phyloP scores from a whole-genome alignment of 257 asterid genomes.

The Scutellaria baicalensis region DNA sequence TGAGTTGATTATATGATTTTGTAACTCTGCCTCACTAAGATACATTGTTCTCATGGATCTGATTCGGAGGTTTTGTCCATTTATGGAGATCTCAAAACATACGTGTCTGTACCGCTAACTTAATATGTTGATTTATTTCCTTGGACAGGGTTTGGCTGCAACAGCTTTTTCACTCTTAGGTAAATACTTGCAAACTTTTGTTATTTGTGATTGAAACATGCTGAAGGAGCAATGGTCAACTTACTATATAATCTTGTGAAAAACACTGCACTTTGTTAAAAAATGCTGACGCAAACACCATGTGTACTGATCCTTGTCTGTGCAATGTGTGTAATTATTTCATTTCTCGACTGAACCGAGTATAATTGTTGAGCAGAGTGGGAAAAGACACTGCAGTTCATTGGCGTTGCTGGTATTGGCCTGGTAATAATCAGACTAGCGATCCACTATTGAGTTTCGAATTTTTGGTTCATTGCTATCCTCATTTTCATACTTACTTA shows the following conservation, averaged over 20 bases:
- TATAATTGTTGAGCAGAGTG: constrained; percentile 52
- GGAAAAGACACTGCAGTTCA: constrained; percentile 70
- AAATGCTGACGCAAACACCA: neutral
- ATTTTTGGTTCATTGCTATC: too few relatives aligned
- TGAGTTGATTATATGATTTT: neutral
- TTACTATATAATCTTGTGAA: too few relatives aligned
- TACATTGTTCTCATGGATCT: neutral
- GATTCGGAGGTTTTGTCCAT: neutral
- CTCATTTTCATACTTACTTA: neutral
- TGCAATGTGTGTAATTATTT: neutral
- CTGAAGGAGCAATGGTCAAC: too few relatives aligned
- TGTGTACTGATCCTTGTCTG: neutral
- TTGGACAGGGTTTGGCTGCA: constrained; percentile 49
- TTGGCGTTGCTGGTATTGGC: constrained; percentile 59
- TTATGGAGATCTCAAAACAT: neutral
- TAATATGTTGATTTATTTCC: neutral
- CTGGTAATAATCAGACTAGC: constrained; percentile 38
- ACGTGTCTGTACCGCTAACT: neutral
- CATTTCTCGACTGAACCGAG: constrained; percentile 8
- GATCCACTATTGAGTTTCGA: neutral
- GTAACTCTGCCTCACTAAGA: neutral
- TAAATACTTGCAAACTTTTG: constrained; percentile 12
- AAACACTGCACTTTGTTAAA: too few relatives aligned
- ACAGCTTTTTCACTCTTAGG: constrained; percentile 51
- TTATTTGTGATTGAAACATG: neutral